Base-by-base conservation (phyloP, 345 rosid genomes). In the Gynandropsis gynandra region DNA sequence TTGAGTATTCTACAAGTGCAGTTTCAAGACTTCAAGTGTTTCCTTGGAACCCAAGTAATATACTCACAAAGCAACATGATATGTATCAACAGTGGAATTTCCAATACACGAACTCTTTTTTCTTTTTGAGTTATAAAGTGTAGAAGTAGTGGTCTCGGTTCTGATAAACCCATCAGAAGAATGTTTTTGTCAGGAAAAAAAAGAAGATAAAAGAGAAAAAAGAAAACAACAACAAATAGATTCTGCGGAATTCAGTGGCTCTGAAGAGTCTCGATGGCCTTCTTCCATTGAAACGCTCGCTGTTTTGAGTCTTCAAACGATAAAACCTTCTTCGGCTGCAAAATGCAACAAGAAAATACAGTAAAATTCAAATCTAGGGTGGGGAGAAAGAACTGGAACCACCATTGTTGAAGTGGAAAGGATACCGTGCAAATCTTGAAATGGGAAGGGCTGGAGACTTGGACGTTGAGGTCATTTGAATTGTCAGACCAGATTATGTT, bases 231-330 rank as follows among this genome's bases (percentile, higher is more conserved):
- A n/a, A n/a, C n/a, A n/a, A n/a, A n/a, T n/a, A n/a, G n/a, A n/a
- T n/a, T n/a, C 58, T 50, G 34, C 13, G 32, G 56, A 20, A 10
- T 47, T 64, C 63, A 87, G 64, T 66, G 84, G 61, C 67, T 83
- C 63, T 92, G 99, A 55, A 93, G 85, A 65, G 79, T 65, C 75
- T 92, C 97, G 1, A 92, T 92, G 1, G 93, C 95, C 69, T 83
- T 85, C 69, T 88, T 85, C 98, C 98, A 92, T 58, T 85, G 98
- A 75, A 68, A 71, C 10, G 97, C 90, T 71, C 94, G 74, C 63
- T 83, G 95, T 65, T 92, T 87, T 1, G 88, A 41, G 48, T 87
- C 97, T 54, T 87, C 98, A 48, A 92, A 82, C 16, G 94, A 78
- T 73, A 79, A 11, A 14, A 87, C 92, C 79, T 87, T 92, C 83